These are phyloP conservation scores for Lactifluus piperatus DNA, from an alignment of 768 basidiomycete species.

Conservation along the genomic window DNA sequence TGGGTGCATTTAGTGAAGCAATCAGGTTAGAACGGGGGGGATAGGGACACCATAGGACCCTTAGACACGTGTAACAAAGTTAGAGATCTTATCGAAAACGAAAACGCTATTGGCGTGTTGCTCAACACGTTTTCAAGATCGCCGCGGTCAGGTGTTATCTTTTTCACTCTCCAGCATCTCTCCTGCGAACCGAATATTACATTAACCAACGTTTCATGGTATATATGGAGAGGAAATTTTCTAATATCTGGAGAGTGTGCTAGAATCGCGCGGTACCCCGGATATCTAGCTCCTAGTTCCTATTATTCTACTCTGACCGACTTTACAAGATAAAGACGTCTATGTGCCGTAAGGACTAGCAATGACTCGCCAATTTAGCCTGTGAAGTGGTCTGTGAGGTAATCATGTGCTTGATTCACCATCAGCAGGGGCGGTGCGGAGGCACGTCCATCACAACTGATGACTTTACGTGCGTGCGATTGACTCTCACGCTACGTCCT, in stretches of 20 bases:
- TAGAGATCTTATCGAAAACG: not conserved
- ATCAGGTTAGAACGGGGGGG: not conserved
- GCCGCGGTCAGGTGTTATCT: not conserved
- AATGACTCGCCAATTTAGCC: no score
- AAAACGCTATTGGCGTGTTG: no score
- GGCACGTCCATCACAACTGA: no score
- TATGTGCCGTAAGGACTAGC: no score
- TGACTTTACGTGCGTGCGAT: not conserved
- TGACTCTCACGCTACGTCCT: not conserved
- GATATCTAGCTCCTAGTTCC: no score
- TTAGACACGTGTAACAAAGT: not conserved
- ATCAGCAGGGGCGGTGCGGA: not conserved
- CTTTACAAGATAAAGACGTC: no score
- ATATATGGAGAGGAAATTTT: not conserved
- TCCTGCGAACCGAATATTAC: not conserved
- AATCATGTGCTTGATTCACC: not conserved
- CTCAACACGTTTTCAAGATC: not conserved
- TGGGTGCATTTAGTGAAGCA: slow-evolving; percentile 10
- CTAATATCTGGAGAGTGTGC: not conserved
- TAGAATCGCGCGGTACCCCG: not conserved
- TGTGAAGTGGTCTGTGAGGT: no score
- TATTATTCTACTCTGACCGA: no score
- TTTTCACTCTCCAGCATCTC: not conserved
- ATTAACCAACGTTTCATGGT: not conserved
- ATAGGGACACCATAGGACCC: not conserved